phyloP scores from a whole-genome alignment of 2,329 filamentous ascomycete genomes.

The Talaromyces sp. region DNA sequence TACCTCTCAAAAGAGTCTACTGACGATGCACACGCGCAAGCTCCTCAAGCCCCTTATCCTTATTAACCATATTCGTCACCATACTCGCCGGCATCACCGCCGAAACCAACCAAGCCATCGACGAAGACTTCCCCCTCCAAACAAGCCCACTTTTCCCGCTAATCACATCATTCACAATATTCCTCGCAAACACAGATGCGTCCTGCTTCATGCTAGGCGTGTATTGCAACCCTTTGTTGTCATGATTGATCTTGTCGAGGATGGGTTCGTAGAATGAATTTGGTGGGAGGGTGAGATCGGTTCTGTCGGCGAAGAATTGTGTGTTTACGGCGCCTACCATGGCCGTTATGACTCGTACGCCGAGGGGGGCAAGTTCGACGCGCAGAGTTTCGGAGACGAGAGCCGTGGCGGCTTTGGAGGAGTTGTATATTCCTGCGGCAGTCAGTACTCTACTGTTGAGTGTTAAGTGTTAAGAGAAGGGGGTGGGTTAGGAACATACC shows the following conservation, averaged over 20 bases:
- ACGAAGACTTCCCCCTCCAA: not conserved
- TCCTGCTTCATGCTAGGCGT: not conserved
- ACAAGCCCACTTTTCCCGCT: not conserved
- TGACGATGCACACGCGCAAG: not conserved
- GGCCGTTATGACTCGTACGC: conserved; percentile 7
- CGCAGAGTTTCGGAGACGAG: conserved; percentile 29
- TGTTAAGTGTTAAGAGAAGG: not conserved
- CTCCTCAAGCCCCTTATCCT: not conserved
- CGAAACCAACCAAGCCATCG: not conserved
- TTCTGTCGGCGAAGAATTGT: conserved; percentile 1
- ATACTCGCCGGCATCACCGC: not conserved
- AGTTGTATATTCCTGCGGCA: conserved; percentile 27
- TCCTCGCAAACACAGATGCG: not conserved
- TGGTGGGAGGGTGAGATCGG: not conserved
- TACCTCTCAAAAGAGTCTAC: not conserved
- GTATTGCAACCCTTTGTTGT: not conserved
- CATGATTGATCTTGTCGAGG: not conserved
- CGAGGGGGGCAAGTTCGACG: conserved; percentile 30
- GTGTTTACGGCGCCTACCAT: conserved; percentile 6
- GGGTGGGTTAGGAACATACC: conserved; percentile 12
- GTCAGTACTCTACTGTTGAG: not conserved
- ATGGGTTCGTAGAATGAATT: not conserved
- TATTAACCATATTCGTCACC: not conserved
- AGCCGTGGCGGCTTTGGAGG: conserved; percentile 24
- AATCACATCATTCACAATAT: not conserved